phyloP scores from a whole-genome alignment of 352 stramenopile species.

The Phytophthora ramorum region DNA sequence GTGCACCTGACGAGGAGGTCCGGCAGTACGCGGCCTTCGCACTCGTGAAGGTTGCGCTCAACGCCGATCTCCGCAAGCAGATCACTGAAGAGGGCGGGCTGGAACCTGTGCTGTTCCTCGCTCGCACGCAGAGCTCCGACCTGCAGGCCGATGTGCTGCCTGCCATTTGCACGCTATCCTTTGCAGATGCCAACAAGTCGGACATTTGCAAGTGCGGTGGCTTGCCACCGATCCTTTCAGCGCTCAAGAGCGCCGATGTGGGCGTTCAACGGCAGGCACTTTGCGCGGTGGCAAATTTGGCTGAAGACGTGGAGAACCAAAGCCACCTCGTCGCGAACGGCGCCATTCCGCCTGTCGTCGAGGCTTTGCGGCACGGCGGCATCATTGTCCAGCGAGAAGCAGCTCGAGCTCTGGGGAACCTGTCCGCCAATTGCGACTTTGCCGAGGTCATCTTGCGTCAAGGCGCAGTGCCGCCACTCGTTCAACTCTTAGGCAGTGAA shows the following conservation, averaged over 20 bases:
- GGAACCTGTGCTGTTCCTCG: constrained; percentile 96
- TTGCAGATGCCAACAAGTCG: constrained; percentile 94
- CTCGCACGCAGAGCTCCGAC: constrained; percentile 91
- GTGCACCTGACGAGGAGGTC: constrained; percentile 93
- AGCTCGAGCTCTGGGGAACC: constrained; percentile 93
- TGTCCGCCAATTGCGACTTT: constrained; percentile 96
- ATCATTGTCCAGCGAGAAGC: constrained; percentile 93
- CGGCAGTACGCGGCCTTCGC: constrained; percentile 96
- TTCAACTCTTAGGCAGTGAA: constrained; percentile 90
- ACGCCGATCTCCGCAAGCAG: constrained; percentile 93
- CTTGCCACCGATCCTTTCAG: constrained; percentile 88
- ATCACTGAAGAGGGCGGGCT: constrained; percentile 96
- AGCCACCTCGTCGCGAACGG: constrained; percentile 89
- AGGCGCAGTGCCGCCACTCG: constrained; percentile 83
- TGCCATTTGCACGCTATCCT: constrained; percentile 93
- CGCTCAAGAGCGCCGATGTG: constrained; percentile 72
- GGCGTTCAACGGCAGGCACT: constrained; percentile 93
- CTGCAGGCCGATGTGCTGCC: constrained; percentile 94
- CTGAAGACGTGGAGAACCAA: constrained; percentile 95
- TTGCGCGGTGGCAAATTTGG: constrained; percentile 95
- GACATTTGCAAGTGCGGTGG: constrained; percentile 95
- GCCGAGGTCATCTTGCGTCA: constrained; percentile 92
- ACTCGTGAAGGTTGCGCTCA: constrained; percentile 95
- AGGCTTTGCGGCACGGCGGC: constrained; percentile 76
- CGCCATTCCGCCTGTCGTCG: constrained; percentile 87